Base-by-base conservation (phyloP, 2,329 filamentous ascomycete species). In the Thielaviopsis populi region DNA sequence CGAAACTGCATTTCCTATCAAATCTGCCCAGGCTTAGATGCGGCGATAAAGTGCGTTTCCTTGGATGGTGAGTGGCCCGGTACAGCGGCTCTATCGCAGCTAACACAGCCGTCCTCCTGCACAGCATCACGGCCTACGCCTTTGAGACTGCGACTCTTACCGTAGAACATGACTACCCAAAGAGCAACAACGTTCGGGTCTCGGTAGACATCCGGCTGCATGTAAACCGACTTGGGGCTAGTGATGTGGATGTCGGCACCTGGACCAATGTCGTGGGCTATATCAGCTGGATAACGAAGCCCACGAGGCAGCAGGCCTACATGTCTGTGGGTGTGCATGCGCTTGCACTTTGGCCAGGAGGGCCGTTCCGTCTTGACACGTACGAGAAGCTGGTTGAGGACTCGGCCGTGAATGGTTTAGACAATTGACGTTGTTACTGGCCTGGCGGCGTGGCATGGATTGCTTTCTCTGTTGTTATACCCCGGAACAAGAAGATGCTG, bases 221-320 rank as follows among this genome's bases (percentile, higher is more conserved):
- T 2, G 79, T 95, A 4, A 80, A 85, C 69, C 79, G 76, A 10
- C 74, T 94, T 65, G 82, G 81, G 22, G 74, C 79, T 24, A 80
- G 85, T 64, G 79, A 88, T 61, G 80, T 87, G 62, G 79, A 84
- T 61, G 75, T 87, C 30, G 92, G 92, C n/a, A 80, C 86, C 66
- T 96, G 91, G 91, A 74, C 96, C 60, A 95, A 96, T 71, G 80
- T 96, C 2, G 82, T 96, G 68, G 92, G 91, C 5, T 95, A 95
- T 72, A 77, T 91, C 63, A 79, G 77, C 48, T 65, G 58, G 64
- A 67, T 59, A 61, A 62, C 63, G 41, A 33, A 37, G 13, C 46
- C 62, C 15, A 19, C 24, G 37, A 54, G n/a, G 17, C 30, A 22
- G 4, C 11, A 24, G 5, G 22, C 17, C 43, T 54, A 42, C 22